phyloP scores from a whole-genome alignment of 139 green algal species.

The Diplosphaera chodatii region DNA sequence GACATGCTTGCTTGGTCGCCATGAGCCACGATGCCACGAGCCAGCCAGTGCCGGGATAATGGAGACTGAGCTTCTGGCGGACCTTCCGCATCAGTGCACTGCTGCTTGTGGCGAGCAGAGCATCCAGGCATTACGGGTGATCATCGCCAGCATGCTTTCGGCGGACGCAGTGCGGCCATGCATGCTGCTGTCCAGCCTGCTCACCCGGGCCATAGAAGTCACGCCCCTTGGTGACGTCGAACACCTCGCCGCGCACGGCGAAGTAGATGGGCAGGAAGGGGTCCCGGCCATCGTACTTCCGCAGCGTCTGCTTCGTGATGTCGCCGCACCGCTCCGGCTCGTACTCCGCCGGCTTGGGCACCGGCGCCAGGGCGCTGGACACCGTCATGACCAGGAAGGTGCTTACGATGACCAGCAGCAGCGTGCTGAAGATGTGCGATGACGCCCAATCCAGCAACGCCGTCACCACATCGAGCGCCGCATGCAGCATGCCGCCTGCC shows the following conservation, averaged over 20 bases:
- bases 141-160: no score
- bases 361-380: background rate
- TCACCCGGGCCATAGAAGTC: slow-evolving; percentile 73
- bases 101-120: no score
- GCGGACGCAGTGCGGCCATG: no score
- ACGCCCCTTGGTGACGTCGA: slow-evolving; percentile 56
- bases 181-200: no score
- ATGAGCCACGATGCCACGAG: no score
- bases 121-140: no score
- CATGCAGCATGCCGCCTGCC: background rate
- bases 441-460: background rate
- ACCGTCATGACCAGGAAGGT: slow-evolving; percentile 3
- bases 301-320: slow-evolving; percentile 53
- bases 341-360: background rate
- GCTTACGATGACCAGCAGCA: slow-evolving; percentile 2
- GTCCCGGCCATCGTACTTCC: slow-evolving; percentile 59
- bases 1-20: no score
- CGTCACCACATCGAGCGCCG: background rate
- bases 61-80: no score
- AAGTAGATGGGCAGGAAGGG: slow-evolving; percentile 57
- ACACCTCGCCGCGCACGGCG: slow-evolving; percentile 57
- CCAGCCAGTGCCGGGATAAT: no score
- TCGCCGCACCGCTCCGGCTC: slow-evolving; percentile 37
- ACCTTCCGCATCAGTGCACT: no score
- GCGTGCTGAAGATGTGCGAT: background rate